Evolutionary conservation across 140 eudicot genomes (phyloP).

Genomic region (Cichorium intybus): DNA sequence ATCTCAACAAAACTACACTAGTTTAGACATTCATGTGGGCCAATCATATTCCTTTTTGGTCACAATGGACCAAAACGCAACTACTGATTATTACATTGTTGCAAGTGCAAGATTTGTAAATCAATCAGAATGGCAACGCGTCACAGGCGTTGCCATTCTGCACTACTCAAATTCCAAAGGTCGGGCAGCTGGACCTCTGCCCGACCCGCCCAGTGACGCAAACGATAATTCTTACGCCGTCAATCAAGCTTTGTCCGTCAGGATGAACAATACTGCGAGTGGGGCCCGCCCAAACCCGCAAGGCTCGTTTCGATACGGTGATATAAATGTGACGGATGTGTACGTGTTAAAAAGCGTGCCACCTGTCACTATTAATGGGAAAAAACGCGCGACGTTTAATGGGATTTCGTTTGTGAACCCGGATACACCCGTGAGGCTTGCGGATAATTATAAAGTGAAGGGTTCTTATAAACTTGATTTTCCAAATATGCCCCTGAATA

Average conservation of each 20-base stretch:
- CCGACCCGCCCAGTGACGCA: slow-evolving; percentile 75
- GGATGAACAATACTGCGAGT: slow-evolving; percentile 87
- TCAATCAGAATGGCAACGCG: slow-evolving; percentile 75
- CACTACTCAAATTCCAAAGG: slow-evolving; percentile 88
- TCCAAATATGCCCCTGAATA: slow-evolving; percentile 56
- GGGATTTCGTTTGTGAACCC: slow-evolving; percentile 91
- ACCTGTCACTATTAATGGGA: slow-evolving; percentile 64
- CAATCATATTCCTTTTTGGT: slow-evolving; percentile 90
- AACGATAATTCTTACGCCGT: slow-evolving; percentile 68
- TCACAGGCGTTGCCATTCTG: slow-evolving; percentile 84
- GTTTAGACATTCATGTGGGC: slow-evolving; percentile 94
- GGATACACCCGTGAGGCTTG: slow-evolving; percentile 81
- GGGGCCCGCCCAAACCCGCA: slow-evolving; percentile 99
- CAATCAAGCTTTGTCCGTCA: slow-evolving; percentile 86
- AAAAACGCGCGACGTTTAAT: slow-evolving; percentile 59
- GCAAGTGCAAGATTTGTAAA: slow-evolving; percentile 96
- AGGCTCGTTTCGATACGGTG: slow-evolving; percentile 89
- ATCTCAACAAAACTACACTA: slow-evolving; percentile 69
- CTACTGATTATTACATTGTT: slow-evolving; percentile 81
- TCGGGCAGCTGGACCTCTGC: slow-evolving; percentile 80
- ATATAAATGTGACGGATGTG: slow-evolving; percentile 63
- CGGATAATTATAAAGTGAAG: slow-evolving; percentile 64
- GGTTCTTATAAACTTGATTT: slow-evolving; percentile 87
- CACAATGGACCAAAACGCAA: slow-evolving; percentile 96
- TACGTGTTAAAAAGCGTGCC: slow-evolving; percentile 58